Evolutionary conservation across 495 filamentous ascomycete species (phyloP).

Genomic region (Choiromyces venosus): DNA sequence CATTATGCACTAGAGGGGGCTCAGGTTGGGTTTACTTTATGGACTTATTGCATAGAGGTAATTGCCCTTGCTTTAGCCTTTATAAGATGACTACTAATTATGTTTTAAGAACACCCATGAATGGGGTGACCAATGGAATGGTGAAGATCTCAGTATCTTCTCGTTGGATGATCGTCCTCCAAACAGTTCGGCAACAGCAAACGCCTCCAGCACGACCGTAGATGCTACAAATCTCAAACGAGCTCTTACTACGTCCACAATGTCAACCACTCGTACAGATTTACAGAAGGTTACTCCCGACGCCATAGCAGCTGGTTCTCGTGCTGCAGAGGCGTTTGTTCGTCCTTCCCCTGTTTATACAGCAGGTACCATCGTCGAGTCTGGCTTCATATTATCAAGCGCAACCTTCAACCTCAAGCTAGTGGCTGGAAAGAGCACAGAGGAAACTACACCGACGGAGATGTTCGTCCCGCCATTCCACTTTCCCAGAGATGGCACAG

Average conservation of each 20-base stretch:
- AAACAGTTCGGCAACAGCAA: slow-evolving; percentile 41
- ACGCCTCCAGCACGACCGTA: slow-evolving; percentile 26
- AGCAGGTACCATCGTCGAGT: slow-evolving; percentile 60
- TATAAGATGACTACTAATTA: slow-evolving; percentile 12
- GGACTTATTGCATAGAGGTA: slow-evolving; percentile 64
- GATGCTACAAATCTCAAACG: slow-evolving; percentile 65
- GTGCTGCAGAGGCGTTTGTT: slow-evolving; percentile 87
- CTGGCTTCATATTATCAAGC: slow-evolving; percentile 72
- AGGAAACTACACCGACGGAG: slow-evolving; percentile 64
- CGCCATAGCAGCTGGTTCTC: slow-evolving; percentile 58
- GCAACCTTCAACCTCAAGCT: slow-evolving; percentile 67
- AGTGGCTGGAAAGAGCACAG: slow-evolving; percentile 49
- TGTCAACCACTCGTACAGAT: slow-evolving; percentile 51
- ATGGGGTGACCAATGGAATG: slow-evolving; percentile 95
- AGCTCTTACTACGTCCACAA: slow-evolving; percentile 65
- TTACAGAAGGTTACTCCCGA: slow-evolving; percentile 45
- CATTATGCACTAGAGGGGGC: slow-evolving; percentile 88
- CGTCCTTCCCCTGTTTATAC: slow-evolving; percentile 75
- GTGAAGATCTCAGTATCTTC: slow-evolving; percentile 88
- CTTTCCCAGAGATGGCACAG: slow-evolving; percentile 67
- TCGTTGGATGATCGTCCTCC: slow-evolving; percentile 66
- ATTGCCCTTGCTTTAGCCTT: slow-evolving; percentile 5
- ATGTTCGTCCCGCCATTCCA: slow-evolving; percentile 89
- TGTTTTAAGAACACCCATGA: slow-evolving; percentile 67
- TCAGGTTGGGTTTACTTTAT: slow-evolving; percentile 67